Conservation (phyloP, 148 eudicot genomes). For the Vaccinium myrtillus region DNA sequence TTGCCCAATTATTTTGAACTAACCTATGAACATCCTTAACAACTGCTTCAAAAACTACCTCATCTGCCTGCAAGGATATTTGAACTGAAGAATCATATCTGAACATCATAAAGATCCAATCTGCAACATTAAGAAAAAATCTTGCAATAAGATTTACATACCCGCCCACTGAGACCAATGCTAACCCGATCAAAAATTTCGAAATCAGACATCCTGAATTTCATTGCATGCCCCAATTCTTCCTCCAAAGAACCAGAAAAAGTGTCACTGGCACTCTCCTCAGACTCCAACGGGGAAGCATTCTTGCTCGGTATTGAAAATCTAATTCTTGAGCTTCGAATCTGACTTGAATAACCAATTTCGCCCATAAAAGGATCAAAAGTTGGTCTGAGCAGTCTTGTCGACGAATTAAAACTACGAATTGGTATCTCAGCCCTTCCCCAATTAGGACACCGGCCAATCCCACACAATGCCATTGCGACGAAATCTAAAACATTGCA, state of each 20-base stretch:
- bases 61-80: constrained; percentile 64
- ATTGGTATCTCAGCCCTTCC: constrained; percentile 48
- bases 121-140: constrained; percentile 8
- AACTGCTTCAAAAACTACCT: constrained; percentile 81
- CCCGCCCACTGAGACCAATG: constrained; percentile 88
- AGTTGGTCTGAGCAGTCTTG: constrained; percentile 31
- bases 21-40: constrained; percentile 77
- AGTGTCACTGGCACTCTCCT: constrained; percentile 37
- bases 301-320: constrained; percentile 43
- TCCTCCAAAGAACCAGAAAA: constrained; percentile 38
- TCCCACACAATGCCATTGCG: constrained; percentile 56
- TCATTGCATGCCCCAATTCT: constrained; percentile 69
- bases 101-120: background rate
- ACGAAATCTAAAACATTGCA: background rate
- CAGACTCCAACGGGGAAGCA: constrained; percentile 39
- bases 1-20: constrained; percentile 17
- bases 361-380: constrained; percentile 15
- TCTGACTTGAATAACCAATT: constrained; percentile 11
- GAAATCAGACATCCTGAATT: constrained; percentile 78
- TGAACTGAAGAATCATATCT: constrained; percentile 8
- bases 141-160: constrained; percentile 19
- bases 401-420: constrained; percentile 37
- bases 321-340: constrained; percentile 27
- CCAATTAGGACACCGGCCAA: constrained; percentile 37
- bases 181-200: constrained; percentile 69